Percentiles rank a stretch among this genome's conserved stretches.
These are phyloP conservation scores for Hypoxylon sp. DNA, from an alignment of 2,329 filamentous ascomycete genomes.

Conservation along the genomic window DNA sequence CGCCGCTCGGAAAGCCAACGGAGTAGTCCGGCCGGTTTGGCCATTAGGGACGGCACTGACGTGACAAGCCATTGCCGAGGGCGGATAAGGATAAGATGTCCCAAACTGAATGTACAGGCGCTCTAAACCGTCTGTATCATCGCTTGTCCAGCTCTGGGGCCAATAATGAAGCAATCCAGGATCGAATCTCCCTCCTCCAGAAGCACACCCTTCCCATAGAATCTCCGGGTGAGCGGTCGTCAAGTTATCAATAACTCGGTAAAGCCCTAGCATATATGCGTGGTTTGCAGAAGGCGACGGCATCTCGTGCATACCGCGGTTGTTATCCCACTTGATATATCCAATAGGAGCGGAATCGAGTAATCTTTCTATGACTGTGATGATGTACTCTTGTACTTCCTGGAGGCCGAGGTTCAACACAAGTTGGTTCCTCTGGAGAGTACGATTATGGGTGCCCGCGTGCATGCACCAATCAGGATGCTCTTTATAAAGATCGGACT, in stretches of 20 bases:
- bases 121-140: slow-evolving; percentile 74
- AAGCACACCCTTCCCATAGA: slow-evolving; percentile 76
- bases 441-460: slow-evolving; percentile 69
- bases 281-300: slow-evolving; percentile 68
- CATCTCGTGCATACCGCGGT: slow-evolving; percentile 74
- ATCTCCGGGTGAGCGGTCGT: slow-evolving; percentile 73
- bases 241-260: slow-evolving; percentile 72
- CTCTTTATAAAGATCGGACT: slow-evolving; percentile 71
- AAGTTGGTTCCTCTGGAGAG: slow-evolving; percentile 69
- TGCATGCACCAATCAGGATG: slow-evolving; percentile 76
- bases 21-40: slow-evolving; percentile 67
- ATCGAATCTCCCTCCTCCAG: slow-evolving; percentile 75
- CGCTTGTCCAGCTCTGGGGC: slow-evolving; percentile 76
- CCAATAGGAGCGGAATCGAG: slow-evolving; percentile 67
- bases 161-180: slow-evolving; percentile 75
- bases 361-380: slow-evolving; percentile 67
- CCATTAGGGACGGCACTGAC: slow-evolving; percentile 73
- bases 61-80: slow-evolving; percentile 76
- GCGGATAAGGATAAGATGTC: slow-evolving; percentile 73
- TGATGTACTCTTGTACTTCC: slow-evolving; percentile 75
- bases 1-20: slow-evolving; percentile 73
- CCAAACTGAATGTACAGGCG: slow-evolving; percentile 75
- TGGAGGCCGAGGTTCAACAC: slow-evolving; percentile 73
- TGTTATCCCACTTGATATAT: slow-evolving; percentile 80
- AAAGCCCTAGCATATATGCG: slow-evolving; percentile 74